Conservation (phyloP, 352 stramenopile genomes). For the Globisporangium recalcitrans region DNA sequence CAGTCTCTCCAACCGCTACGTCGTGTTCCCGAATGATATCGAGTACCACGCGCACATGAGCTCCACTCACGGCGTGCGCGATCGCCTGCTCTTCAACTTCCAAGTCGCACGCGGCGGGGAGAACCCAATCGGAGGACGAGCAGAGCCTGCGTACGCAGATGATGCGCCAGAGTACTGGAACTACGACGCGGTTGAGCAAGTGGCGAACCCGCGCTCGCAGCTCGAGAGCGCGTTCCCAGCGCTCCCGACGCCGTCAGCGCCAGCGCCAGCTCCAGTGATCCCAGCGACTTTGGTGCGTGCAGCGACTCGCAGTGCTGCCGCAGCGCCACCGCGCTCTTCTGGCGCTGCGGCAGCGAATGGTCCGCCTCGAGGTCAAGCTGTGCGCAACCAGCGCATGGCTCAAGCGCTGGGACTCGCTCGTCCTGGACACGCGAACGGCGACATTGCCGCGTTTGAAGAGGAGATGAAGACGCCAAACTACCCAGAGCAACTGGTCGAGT, state of each 20-base stretch:
- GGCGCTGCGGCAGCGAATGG: constrained; percentile 19
- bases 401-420: constrained; percentile 52
- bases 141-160: constrained; percentile 20
- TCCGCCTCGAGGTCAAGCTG: constrained; percentile 41
- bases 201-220: constrained; percentile 21
- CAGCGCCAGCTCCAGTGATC: constrained; percentile 30
- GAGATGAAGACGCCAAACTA: constrained; percentile 75
- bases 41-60: constrained; percentile 86
- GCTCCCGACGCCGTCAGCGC: constrained; percentile 37
- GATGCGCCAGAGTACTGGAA: constrained; percentile 61
- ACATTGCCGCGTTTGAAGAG: constrained; percentile 55
- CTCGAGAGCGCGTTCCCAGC: constrained; percentile 66
- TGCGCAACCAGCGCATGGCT: constrained; percentile 65
- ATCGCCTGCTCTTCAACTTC: constrained; percentile 72
- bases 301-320: constrained; percentile 5
- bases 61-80: constrained; percentile 63
- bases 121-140: constrained; percentile 43
- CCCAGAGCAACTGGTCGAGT: constrained; percentile 52
- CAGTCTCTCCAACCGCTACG: constrained; percentile 79
- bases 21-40: constrained; percentile 84
- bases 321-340: constrained; percentile 11
- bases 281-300: constrained; percentile 42
- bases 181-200: constrained; percentile 30
- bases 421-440: constrained; percentile 29
- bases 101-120: constrained; percentile 53